Conservation (phyloP, 1,284 basidiomycete genomes). For the Phylloporus sp. region DNA sequence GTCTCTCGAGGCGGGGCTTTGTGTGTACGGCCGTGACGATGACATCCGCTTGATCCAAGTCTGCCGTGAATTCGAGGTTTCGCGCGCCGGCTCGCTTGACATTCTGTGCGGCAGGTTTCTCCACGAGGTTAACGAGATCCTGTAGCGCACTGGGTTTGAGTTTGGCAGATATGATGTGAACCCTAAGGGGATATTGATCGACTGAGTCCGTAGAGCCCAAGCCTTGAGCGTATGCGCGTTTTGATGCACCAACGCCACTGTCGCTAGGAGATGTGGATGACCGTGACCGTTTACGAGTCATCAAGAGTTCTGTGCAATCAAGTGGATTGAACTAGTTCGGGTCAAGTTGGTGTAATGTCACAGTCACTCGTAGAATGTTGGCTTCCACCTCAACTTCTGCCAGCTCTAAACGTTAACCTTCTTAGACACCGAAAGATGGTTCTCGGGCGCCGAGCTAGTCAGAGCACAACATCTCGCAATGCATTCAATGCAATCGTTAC, state of each 20-base stretch:
- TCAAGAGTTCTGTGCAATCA: background rate
- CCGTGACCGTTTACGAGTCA: slow-evolving; percentile 22
- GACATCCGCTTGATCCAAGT: slow-evolving; percentile 63
- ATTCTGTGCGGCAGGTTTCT: slow-evolving; percentile 32
- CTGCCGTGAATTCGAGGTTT: slow-evolving; percentile 49
- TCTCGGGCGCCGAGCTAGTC: background rate
- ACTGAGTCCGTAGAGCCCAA: slow-evolving; percentile 15
- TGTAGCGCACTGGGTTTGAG: slow-evolving; percentile 50
- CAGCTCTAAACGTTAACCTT: slow-evolving; percentile 1
- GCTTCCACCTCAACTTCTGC: background rate
- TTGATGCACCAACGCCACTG: slow-evolving; percentile 16
- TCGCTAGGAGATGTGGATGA: slow-evolving; percentile 11
- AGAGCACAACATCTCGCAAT: background rate
- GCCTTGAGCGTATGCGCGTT: slow-evolving; percentile 11
- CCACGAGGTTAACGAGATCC: slow-evolving; percentile 58
- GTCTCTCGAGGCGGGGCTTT: slow-evolving; percentile 71
- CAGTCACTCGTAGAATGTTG: background rate
- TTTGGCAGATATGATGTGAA: slow-evolving; percentile 71
- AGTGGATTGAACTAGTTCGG: background rate
- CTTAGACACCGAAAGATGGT: background rate
- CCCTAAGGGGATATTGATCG: slow-evolving; percentile 36
- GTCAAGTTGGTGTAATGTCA: slow-evolving; percentile 4
- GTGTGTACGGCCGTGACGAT: slow-evolving; percentile 72
- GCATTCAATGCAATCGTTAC: background rate
- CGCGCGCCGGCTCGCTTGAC: slow-evolving; percentile 1